Evolutionary conservation across 768 basidiomycete species (phyloP).

Genomic region (Gloeostereum incarnatum): DNA sequence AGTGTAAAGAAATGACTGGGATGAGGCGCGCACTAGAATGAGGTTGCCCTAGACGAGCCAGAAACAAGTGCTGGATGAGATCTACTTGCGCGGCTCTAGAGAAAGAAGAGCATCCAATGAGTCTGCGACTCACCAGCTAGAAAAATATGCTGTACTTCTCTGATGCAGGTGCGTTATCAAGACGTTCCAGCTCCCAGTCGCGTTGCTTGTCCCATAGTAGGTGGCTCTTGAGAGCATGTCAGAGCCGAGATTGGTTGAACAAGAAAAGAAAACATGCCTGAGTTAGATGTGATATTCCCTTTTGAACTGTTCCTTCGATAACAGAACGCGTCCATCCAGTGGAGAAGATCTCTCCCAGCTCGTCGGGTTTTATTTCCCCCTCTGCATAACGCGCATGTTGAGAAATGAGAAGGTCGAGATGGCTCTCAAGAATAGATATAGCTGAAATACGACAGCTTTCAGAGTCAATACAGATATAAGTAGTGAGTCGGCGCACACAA

Average conservation of each 20-base stretch:
- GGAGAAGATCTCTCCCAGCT: constrained; percentile 51
- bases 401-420: constrained; percentile 51
- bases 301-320: constrained; percentile 41
- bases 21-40: constrained; percentile 50
- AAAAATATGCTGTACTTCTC: constrained; percentile 31
- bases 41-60: constrained; percentile 65
- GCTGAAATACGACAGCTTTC: constrained; percentile 32
- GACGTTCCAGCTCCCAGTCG: constrained; percentile 65
- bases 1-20: not conserved
- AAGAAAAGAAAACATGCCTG: constrained; percentile 30
- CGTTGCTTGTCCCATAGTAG: constrained; percentile 61
- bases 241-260: not conserved
- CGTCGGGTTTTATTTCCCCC: constrained; percentile 33
- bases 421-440: constrained; percentile 63
- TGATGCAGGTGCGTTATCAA: constrained; percentile 35
- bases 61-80: constrained; percentile 45
- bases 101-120: constrained; percentile 5
- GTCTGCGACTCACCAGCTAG: not conserved
- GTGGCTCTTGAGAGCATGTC: constrained; percentile 40
- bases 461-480: constrained; percentile 5
- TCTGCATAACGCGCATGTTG: constrained; percentile 28
- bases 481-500: constrained; percentile 48
- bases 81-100: constrained; percentile 34
- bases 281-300: constrained; percentile 53
- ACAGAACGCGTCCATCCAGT: constrained; percentile 50